Base-by-base conservation (phyloP, 352 stramenopile species). In the Pythium vanterpoolii region DNA sequence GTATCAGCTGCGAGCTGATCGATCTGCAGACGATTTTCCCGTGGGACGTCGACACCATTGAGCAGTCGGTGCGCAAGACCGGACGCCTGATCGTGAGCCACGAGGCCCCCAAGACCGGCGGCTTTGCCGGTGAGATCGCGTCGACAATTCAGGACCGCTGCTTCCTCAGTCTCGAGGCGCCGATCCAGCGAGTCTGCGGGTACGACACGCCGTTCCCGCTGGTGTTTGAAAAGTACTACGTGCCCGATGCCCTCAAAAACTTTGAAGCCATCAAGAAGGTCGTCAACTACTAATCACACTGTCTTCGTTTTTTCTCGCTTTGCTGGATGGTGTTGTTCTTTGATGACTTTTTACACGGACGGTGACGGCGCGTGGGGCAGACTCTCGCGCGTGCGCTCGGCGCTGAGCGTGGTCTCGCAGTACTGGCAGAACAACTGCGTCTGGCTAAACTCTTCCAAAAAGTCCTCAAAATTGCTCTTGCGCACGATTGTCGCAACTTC, bases 131-230 rank as follows among this genome's bases (percentile, higher is more conserved):
- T 0, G 97, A 99, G 68, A 89, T 99, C 62, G 95, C 93, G n/a
- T 89, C 93, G 21, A 94, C 83, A 31, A 96, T 98, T 43, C 87
- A 96, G 54, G 87, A 95, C 38, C 75, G 83, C 31, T 99, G 96
- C 73, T 99, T 99, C 71, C 86, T 98, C 36, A 91, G 83, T 53
- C 83, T 99, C 42, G 96, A 99, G 65, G 91, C 94, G 19, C 96
- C 96, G 6, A 97, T 98, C 72, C 87, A 98, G 69, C 83, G 96
- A 23, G 85, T 95, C 0, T 93, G 83, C 34, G 97, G 95, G 48
- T 98, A 98, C 68, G 97, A 99, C 68, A 99, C 95, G 28, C 97
- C 97, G 6, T 99, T 99, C 74, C 95, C 95, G 0, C 78, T 99
- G 42, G 85, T 96, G 11, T 98, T 98, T 73, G 97, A 99, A 69